Conservation (phyloP, 768 basidiomycete species). For the Suillus subaureus region DNA sequence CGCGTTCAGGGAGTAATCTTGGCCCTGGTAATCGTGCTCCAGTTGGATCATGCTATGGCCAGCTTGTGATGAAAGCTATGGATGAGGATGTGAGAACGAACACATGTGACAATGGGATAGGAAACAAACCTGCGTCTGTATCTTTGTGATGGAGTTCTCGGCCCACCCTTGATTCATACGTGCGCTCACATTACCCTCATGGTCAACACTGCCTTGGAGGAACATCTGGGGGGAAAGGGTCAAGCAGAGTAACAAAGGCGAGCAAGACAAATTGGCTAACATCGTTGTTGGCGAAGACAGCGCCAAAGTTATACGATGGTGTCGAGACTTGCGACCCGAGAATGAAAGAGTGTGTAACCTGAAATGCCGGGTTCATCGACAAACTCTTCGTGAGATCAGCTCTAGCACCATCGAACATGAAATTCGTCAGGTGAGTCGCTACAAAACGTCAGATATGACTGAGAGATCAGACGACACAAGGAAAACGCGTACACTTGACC, state of each 20-base stretch:
- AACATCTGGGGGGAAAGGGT: conserved; percentile 60
- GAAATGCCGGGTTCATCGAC: conserved; percentile 94
- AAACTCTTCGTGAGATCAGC: conserved; percentile 95
- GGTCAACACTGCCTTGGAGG: conserved; percentile 92
- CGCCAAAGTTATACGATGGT: conserved; percentile 93
- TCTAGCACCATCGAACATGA: conserved; percentile 95
- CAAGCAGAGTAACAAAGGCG: conserved; percentile 27
- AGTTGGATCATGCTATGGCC: conserved; percentile 92
- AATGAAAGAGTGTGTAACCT: conserved; percentile 95
- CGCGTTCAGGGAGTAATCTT: conserved; percentile 81
- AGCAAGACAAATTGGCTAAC: conserved; percentile 42
- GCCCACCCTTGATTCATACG: conserved; percentile 92
- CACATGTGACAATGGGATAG: neutral
- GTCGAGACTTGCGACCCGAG: conserved; percentile 84
- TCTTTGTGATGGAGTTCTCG: conserved; percentile 73
- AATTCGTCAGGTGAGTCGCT: conserved; percentile 93
- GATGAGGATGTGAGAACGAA: conserved; percentile 20
- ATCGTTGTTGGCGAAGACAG: conserved; percentile 83
- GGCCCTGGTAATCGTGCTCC: conserved; percentile 92
- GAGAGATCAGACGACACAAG: conserved; percentile 10
- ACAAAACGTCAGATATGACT: conserved; percentile 12
- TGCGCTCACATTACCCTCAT: conserved; percentile 88
- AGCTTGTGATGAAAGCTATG: conserved; percentile 69
- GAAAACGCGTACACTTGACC: conserved; percentile 68
- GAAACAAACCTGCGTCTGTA: conserved; percentile 77